Evolutionary conservation across 2,329 filamentous ascomycete species (phyloP).

Genomic region (Esteya vermicola): DNA sequence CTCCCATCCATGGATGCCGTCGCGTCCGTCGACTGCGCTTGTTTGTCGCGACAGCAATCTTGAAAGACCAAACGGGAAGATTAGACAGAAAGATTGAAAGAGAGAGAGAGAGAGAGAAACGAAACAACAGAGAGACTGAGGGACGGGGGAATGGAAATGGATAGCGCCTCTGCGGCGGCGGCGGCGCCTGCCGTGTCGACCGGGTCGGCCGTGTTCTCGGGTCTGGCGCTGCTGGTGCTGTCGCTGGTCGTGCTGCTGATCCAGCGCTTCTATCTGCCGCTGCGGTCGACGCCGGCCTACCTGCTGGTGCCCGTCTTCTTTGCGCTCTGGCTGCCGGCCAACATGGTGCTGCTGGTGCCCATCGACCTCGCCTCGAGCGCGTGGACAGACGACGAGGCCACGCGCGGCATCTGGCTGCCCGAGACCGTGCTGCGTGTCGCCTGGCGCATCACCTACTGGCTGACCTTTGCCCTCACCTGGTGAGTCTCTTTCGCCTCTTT

Average conservation of each 20-base stretch:
- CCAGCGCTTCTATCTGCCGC: constrained; percentile 75
- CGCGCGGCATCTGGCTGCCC: constrained; percentile 77
- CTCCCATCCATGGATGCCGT: neutral
- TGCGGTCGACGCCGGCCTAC: constrained; percentile 82
- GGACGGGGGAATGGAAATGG: neutral
- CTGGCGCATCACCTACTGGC: constrained; percentile 94
- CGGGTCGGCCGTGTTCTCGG: constrained; percentile 60
- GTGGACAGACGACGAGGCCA: constrained; percentile 52
- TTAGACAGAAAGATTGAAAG: neutral
- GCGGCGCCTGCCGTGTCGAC: neutral
- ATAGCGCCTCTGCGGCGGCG: neutral
- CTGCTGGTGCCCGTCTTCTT: constrained; percentile 88
- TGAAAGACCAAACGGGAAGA: neutral
- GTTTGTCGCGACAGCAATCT: neutral
- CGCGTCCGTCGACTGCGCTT: neutral
- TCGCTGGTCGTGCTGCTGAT: constrained; percentile 68
- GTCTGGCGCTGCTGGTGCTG: constrained; percentile 57
- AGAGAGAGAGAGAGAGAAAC: neutral
- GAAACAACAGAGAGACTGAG: neutral
- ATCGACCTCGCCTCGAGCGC: constrained; percentile 89
- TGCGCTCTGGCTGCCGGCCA: constrained; percentile 82
- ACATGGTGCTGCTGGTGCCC: constrained; percentile 81
- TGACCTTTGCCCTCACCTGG: constrained; percentile 93
- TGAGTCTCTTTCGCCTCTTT: constrained; percentile 29
- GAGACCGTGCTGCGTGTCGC: constrained; percentile 65